These are phyloP conservation scores for Draba incana DNA, from an alignment of 345 rosid species.

Conservation along the genomic window DNA sequence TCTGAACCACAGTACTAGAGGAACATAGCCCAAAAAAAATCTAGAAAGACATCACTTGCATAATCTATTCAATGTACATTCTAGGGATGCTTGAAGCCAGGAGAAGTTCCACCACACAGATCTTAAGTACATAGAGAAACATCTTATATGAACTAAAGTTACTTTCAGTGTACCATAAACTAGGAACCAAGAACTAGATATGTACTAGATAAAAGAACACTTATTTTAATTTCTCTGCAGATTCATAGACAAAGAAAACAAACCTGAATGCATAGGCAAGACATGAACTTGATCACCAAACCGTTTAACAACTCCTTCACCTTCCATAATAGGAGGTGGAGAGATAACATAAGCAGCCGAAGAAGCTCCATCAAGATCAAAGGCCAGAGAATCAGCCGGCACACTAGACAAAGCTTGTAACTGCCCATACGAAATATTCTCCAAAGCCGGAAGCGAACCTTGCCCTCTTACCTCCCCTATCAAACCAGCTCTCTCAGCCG, in stretches of 20 bases:
- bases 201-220: no score
- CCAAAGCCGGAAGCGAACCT: conserved; percentile 49
- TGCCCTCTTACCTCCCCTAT: conserved; percentile 57
- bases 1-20: conserved; percentile 12
- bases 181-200: neutral
- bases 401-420: conserved; percentile 79
- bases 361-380: conserved; percentile 57
- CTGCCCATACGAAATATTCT: conserved; percentile 71
- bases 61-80: conserved; percentile 13
- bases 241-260: conserved; percentile 7
- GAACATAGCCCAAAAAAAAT: conserved; percentile 11
- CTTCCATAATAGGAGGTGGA: conserved; percentile 84
- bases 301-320: conserved; percentile 80
- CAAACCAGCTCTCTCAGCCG: conserved; percentile 64
- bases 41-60: conserved; percentile 15
- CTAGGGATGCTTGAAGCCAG: conserved; percentile 5
- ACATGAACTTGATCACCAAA: conserved; percentile 72
- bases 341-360: conserved; percentile 58
- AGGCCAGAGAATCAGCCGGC: conserved; percentile 53
- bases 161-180: conserved; percentile 7
- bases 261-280: conserved; percentile 97
- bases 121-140: conserved; percentile 2
- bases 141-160: neutral
- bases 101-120: neutral
- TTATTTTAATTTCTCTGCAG: neutral